Percentiles rank a stretch among this genome's conserved stretches.
These are phyloP conservation scores for Xanthoconium separans DNA, from an alignment of 1,284 basidiomycete species.

Conservation along the genomic window DNA sequence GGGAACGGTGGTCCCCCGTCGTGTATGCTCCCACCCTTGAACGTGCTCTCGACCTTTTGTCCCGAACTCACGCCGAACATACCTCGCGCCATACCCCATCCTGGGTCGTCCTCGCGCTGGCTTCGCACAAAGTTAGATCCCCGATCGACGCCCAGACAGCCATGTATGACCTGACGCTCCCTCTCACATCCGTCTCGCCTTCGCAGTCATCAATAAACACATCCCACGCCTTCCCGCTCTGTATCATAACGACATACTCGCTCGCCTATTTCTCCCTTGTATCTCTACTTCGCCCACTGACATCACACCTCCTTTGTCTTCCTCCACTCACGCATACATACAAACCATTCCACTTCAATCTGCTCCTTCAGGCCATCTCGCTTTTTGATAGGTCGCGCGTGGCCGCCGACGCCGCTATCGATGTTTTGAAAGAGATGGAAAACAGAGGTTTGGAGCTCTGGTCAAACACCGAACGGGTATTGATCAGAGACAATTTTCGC, in stretches of 20 bases:
- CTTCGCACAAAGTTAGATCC: constrained; percentile 45
- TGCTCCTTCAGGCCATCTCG: constrained; percentile 53
- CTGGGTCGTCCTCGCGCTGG: constrained; percentile 55
- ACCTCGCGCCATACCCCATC: constrained; percentile 30
- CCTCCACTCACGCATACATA: constrained; percentile 37
- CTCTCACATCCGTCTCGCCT: constrained; percentile 10
- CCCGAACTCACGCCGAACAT: not conserved
- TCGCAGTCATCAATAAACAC: constrained; percentile 22
- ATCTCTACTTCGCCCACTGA: constrained; percentile 42
- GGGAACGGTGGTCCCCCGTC: constrained; percentile 37
- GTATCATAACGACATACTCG: constrained; percentile 44
- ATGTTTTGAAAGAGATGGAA: constrained; percentile 48
- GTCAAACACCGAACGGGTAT: constrained; percentile 41
- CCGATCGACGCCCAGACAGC: constrained; percentile 20
- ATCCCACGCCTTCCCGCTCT: constrained; percentile 42
- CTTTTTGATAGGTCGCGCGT: constrained; percentile 42
- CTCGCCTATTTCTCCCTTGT: constrained; percentile 48
- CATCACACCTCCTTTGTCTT: constrained; percentile 40
- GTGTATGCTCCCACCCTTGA: constrained; percentile 36
- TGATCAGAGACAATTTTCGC: constrained; percentile 50
- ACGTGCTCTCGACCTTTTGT: constrained; percentile 30
- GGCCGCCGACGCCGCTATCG: constrained; percentile 39
- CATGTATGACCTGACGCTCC: constrained; percentile 22
- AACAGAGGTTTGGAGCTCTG: constrained; percentile 40
- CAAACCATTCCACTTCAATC: constrained; percentile 48